Conservation (phyloP, 352 stramenopile species). For the Globisporangium irregulare region DNA sequence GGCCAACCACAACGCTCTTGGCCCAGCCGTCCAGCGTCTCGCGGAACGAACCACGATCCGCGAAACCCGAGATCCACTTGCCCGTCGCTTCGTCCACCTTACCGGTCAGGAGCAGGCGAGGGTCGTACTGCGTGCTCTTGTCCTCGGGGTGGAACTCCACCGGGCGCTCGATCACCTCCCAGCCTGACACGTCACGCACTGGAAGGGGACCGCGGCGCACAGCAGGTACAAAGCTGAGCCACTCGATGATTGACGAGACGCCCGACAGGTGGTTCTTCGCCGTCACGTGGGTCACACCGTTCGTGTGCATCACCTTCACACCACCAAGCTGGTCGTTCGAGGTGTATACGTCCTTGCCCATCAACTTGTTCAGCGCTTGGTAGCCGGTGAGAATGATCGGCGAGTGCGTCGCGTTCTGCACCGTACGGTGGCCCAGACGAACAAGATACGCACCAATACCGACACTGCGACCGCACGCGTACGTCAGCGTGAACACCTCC, state of each 20-base stretch:
- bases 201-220: slow-evolving; percentile 79
- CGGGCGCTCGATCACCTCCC: slow-evolving; percentile 83
- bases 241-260: slow-evolving; percentile 95
- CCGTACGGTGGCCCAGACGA: slow-evolving; percentile 97
- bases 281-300: slow-evolving; percentile 98
- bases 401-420: slow-evolving; percentile 97
- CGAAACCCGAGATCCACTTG: slow-evolving; percentile 92
- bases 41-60: slow-evolving; percentile 98
- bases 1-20: slow-evolving; percentile 98
- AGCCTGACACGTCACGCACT: slow-evolving; percentile 80
- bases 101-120: slow-evolving; percentile 91
- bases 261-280: slow-evolving; percentile 96
- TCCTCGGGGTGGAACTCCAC: slow-evolving; percentile 92
- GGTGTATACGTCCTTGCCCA: slow-evolving; percentile 99
- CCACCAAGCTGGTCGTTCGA: slow-evolving; percentile 99
- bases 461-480: slow-evolving; percentile 98
- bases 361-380: slow-evolving; percentile 99
- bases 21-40: slow-evolving; percentile 98
- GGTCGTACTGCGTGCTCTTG: slow-evolving; percentile 95
- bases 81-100: slow-evolving; percentile 71
- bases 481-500: slow-evolving; percentile 99
- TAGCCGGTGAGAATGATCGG: slow-evolving; percentile 99
- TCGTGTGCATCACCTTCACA: slow-evolving; percentile 99
- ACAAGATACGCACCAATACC: slow-evolving; percentile 99
- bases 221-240: slow-evolving; percentile 98